phyloP scores from a whole-genome alignment of 768 basidiomycete species.

The Lactarius sp. region DNA sequence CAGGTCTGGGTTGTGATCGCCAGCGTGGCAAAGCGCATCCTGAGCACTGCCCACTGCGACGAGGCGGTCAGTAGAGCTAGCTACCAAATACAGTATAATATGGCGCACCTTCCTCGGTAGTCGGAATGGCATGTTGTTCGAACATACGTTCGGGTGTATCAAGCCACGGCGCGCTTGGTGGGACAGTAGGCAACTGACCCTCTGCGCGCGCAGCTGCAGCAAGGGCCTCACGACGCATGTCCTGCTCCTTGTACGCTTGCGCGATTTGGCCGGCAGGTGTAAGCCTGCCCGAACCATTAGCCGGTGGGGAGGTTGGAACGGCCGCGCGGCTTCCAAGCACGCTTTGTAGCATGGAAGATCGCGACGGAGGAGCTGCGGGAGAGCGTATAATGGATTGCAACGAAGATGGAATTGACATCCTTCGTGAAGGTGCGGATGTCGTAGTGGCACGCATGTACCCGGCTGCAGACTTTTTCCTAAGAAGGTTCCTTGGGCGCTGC shows the following conservation, averaged over 20 bases:
- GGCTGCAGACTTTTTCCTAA: constrained; percentile 9
- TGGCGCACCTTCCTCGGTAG: neutral
- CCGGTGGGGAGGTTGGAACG: neutral
- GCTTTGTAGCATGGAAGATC: constrained; percentile 9
- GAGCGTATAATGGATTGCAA: neutral
- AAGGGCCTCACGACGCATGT: constrained; percentile 21
- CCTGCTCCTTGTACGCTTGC: constrained; percentile 25
- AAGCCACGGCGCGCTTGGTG: neutral
- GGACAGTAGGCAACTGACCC: neutral
- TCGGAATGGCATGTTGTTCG: neutral
- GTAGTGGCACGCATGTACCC: neutral
- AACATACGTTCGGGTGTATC: neutral
- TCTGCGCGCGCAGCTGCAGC: constrained; percentile 17
- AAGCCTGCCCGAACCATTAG: constrained; percentile 17
- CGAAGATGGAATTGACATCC: constrained; percentile 5
- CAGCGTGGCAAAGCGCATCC: neutral
- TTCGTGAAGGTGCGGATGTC: neutral
- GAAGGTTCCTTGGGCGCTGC: constrained; percentile 12
- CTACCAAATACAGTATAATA: constrained; percentile 2
- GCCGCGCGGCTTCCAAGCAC: constrained; percentile 11
- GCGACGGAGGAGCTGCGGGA: constrained; percentile 1
- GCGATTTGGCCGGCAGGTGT: constrained; percentile 25
- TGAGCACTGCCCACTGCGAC: constrained; percentile 14
- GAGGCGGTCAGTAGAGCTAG: constrained; percentile 5
- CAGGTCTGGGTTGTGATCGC: neutral